These are phyloP conservation scores for Colletotrichum musae DNA, from an alignment of 2,329 filamentous ascomycete species.

Conservation along the genomic window DNA sequence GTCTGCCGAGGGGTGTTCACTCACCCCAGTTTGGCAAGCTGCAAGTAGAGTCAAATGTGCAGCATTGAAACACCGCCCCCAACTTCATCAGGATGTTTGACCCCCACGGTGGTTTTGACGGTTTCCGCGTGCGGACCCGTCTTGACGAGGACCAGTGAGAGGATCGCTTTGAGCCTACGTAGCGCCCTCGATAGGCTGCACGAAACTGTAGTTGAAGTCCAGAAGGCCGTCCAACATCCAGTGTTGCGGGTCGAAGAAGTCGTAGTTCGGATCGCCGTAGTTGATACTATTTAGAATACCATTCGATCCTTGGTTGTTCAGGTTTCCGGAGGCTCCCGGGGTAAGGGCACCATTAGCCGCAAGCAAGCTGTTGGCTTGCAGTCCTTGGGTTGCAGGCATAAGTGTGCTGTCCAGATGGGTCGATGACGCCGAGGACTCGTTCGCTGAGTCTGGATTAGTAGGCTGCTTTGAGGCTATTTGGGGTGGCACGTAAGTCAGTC, in stretches of 20 bases:
- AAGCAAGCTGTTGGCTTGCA: conserved; percentile 65
- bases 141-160: too few relatives aligned
- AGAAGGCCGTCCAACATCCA: conserved; percentile 93
- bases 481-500: conserved; percentile 48
- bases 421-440: conserved; percentile 79
- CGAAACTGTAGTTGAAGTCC: conserved; percentile 81
- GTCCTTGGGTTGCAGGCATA: conserved; percentile 61
- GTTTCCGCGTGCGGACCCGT: neutral
- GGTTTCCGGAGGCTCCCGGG: conserved; percentile 61
- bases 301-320: conserved; percentile 45
- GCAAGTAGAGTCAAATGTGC: conserved; percentile 10
- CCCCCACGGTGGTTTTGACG: neutral
- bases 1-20: conserved; percentile 38
- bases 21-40: conserved; percentile 35
- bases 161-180: conserved; percentile 46
- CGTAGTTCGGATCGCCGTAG: conserved; percentile 80
- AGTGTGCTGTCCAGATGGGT: conserved; percentile 75
- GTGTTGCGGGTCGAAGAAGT: conserved; percentile 92
- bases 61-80: conserved; percentile 31
- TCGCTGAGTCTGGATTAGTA: conserved; percentile 85
- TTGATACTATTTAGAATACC: conserved; percentile 66
- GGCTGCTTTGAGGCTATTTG: conserved; percentile 82
- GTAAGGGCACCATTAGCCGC: conserved; percentile 67
- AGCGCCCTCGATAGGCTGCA: conserved; percentile 67
- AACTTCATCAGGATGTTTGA: conserved; percentile 2